Base-by-base conservation (phyloP, 1,284 basidiomycete genomes). In the Ganoderma lingzhi region DNA sequence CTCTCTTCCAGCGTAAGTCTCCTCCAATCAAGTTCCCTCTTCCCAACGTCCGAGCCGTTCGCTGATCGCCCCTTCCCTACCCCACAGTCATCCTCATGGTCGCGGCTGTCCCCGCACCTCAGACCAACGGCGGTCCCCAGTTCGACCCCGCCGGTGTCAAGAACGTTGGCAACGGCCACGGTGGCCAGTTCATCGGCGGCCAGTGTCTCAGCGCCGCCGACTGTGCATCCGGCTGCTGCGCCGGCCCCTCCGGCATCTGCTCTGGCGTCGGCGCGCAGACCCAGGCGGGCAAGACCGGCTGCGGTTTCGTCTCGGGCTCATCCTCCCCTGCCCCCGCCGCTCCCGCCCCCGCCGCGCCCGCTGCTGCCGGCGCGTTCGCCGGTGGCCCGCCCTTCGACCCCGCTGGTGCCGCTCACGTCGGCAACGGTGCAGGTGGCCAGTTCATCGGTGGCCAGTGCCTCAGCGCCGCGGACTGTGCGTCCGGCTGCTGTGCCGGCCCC, bases 151-250 rank as follows among this genome's bases (percentile, higher is more conserved):
- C 59, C 6, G 59, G 59, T 17, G 23, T 9, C 59, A 61, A 61
- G 59, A 61, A 61, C 59, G 59, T 61, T 23, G 59, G 59, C 59
- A 61, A 61, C 37, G 59, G 59, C 39, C 39, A 41, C 59, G 59
- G 23, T 39, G 37, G 39, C 39, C 59, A 61, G 59, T 61, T 61
- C 59, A 61, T 61, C 59, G 59, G 59, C 37, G 59, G 59, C 9
- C 59, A 61, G 59, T 61, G 59, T 23, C 59, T 61, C 35, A 37
- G 35, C n/a, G 35, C n/a, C 19, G 59, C 59, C 23, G 59, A 61
- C 59, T 41, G 59, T 12, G 59, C 35, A 12, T 61, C 59, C 2
- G 59, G 59, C n/a, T 61, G 59, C n/a, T 61, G 59, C 3, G 59
- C 59, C 0, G 59, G 59, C 6, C 59, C 59, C 59, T 61, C 59